phyloP scores from a whole-genome alignment of 2,329 filamentous ascomycete genomes.

The Fusarium miscanthi region DNA sequence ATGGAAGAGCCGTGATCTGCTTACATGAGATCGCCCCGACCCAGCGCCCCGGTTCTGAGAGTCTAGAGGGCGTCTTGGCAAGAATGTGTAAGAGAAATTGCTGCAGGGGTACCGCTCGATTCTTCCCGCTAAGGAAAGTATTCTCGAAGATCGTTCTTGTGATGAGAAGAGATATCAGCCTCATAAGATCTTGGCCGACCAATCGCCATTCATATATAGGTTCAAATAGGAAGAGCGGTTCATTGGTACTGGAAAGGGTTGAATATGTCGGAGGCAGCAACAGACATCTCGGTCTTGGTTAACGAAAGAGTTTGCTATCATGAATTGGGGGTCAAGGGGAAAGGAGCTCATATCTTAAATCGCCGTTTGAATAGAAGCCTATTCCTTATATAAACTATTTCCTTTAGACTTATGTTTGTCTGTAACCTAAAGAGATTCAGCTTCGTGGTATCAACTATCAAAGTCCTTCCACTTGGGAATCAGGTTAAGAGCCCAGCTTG shows the following conservation, averaged over 20 bases:
- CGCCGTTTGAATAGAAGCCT: fast-evolving
- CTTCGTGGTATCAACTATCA: neutral
- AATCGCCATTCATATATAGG: neutral
- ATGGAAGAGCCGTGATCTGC: neutral
- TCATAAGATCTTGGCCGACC: neutral
- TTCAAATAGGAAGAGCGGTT: neutral
- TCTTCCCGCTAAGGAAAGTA: neutral
- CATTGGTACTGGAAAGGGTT: neutral
- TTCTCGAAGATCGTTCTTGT: neutral
- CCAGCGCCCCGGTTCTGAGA: neutral
- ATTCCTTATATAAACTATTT: neutral
- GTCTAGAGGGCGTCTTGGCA: neutral
- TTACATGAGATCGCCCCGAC: neutral
- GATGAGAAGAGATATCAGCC: neutral
- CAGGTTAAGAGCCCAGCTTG: too few species aligned
- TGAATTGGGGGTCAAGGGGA: neutral
- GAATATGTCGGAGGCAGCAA: neutral
- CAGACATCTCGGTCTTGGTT: too few species aligned
- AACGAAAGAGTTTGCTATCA: too few species aligned
- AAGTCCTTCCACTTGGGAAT: too few species aligned
- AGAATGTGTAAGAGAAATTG: neutral
- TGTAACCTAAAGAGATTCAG: neutral
- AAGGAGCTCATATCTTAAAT: neutral
- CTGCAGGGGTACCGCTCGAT: neutral
- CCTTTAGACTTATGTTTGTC: neutral